Evolutionary conservation across 495 filamentous ascomycete species (phyloP), one percentile per base, ranked within the genome.

Genomic region (Podospora tetraspora): DNA sequence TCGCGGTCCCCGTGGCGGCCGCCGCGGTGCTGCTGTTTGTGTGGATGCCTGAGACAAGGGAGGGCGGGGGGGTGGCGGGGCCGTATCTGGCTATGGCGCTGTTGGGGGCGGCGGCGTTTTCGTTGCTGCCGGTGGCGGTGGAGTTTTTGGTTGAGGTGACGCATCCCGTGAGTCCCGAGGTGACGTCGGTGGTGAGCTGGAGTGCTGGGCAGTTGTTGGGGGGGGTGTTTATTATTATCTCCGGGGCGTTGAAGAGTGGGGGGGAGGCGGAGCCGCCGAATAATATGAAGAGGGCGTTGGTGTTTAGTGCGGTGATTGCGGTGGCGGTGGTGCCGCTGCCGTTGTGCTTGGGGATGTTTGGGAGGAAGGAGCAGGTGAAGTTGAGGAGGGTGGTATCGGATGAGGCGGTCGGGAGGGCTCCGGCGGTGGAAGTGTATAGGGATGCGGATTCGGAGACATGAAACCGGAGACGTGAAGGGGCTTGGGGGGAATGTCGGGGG

Each of bases 131-230:
- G 10, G 83, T 97, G 25, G 91, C 88, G 13, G 84, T 98, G 43
- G 95, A 99, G 80, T 95, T 87, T 73, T 79, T 95, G 32, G 91
- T 91, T 66, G 92, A 97, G 76, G 82, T 96, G 70, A 93, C 92
- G 21, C 90, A 92, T 69, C 94, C 94, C 0, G 88, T 94, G 25
- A 89, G 88, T n/a, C 92, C 95, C 1, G 94, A 95, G 82, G 86
- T 97, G 62, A 90, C 92, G 8, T 89, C 85, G 63, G 91, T 90
- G 60, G 82, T 96, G 30, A 89, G 90, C 73, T 98, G 94, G 95
- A 85, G 85, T 11, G 90, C 90, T 19, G 94, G 93, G 0, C 91
- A 92, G 79, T 71, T 93, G 10, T 75, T 94, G 0, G 95, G 95
- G 1, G 94, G 85, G 0, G 75, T 95, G 11, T 97, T 97, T 74